phyloP scores from a whole-genome alignment of 768 basidiomycete genomes.

The Termitomyces titanicus region DNA sequence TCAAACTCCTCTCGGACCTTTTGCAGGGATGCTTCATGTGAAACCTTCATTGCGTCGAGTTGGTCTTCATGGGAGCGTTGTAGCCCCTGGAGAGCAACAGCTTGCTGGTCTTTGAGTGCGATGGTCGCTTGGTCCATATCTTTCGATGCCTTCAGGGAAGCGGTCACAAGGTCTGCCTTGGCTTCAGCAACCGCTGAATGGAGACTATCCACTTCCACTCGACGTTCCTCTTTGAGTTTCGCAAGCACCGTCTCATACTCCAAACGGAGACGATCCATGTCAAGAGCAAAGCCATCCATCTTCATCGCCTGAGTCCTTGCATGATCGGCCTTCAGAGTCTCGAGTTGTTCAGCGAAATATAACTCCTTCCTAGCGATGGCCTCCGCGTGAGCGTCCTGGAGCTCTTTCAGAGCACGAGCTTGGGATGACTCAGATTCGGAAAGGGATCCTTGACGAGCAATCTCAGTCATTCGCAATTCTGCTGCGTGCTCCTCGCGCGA shows the following conservation, averaged over 20 bases:
- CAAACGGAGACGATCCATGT: constrained; percentile 55
- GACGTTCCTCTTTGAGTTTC: constrained; percentile 52
- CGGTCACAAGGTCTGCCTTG: constrained; percentile 40
- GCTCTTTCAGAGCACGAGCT: constrained; percentile 52
- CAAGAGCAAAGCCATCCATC: constrained; percentile 57
- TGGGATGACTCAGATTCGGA: constrained; percentile 72
- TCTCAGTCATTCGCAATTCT: constrained; percentile 70
- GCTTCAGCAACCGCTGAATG: constrained; percentile 38
- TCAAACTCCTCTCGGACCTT: constrained; percentile 24
- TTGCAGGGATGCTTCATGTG: constrained; percentile 41
- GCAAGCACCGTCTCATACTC: constrained; percentile 54
- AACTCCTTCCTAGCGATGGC: constrained; percentile 65
- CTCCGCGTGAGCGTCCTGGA: constrained; percentile 71
- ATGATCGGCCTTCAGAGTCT: constrained; percentile 65
- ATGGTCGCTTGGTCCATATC: constrained; percentile 48
- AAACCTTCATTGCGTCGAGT: constrained; percentile 40
- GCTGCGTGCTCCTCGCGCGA: constrained; percentile 74
- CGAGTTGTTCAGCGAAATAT: constrained; percentile 60
- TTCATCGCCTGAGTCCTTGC: constrained; percentile 46
- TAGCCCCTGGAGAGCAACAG: constrained; percentile 48
- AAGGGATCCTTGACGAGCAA: constrained; percentile 68
- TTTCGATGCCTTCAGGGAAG: constrained; percentile 31
- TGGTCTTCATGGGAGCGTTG: constrained; percentile 57
- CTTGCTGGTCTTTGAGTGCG: constrained; percentile 52
- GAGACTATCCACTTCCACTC: constrained; percentile 46